These are phyloP conservation scores for Fusarium decemcellulare DNA, from an alignment of 2,329 filamentous ascomycete species.

Conservation along the genomic window DNA sequence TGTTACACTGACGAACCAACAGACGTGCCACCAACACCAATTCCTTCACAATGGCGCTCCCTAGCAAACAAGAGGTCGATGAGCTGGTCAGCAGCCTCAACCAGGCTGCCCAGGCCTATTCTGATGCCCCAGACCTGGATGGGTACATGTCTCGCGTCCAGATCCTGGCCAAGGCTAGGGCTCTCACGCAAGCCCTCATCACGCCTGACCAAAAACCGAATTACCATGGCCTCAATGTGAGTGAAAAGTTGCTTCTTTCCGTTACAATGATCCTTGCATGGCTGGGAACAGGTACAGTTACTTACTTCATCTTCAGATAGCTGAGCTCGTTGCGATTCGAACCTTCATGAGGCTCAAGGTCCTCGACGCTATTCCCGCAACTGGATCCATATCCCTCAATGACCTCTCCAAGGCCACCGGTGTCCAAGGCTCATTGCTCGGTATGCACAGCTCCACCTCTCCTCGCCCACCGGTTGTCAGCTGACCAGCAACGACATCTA, in stretches of 20 bases:
- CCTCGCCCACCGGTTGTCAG: neutral
- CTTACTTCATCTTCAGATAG: constrained; percentile 41
- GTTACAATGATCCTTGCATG: neutral
- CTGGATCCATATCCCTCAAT: constrained; percentile 46
- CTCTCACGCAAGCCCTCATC: constrained; percentile 46
- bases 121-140: constrained; percentile 40
- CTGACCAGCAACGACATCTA: constrained; percentile 5
- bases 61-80: constrained; percentile 37
- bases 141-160: constrained; percentile 46
- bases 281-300: neutral
- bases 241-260: neutral
- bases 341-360: constrained; percentile 50
- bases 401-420: constrained; percentile 46
- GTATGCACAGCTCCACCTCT: constrained; percentile 19
- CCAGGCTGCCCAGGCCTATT: constrained; percentile 40
- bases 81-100: constrained; percentile 36
- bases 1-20: neutral
- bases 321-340: constrained; percentile 48
- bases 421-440: constrained; percentile 47
- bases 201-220: constrained; percentile 49
- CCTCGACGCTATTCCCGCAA: constrained; percentile 47
- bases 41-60: constrained; percentile 29
- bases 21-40: neutral
- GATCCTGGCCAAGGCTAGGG: constrained; percentile 46
- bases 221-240: constrained; percentile 51